These are phyloP conservation scores for Aspergillus conjunctus DNA, from an alignment of 495 filamentous ascomycete genomes.

Conservation along the genomic window DNA sequence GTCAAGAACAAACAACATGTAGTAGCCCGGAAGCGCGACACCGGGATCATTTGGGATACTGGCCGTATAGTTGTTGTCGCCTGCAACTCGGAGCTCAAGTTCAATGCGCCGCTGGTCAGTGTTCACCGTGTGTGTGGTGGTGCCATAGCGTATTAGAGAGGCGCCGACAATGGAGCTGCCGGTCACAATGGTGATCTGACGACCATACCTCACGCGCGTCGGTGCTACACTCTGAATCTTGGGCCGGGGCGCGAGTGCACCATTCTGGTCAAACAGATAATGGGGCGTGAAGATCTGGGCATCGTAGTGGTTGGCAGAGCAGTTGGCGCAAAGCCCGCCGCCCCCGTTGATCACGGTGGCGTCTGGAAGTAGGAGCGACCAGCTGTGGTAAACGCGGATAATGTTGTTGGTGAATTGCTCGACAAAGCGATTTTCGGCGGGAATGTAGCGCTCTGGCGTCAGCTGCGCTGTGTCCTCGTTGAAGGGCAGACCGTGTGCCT, in stretches of 20 bases:
- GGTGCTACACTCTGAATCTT: conserved; percentile 20
- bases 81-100: conserved; percentile 22
- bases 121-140: conserved; percentile 59
- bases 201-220: conserved; percentile 26
- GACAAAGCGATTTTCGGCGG: conserved; percentile 40
- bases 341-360: conserved; percentile 57
- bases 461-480: conserved; percentile 47
- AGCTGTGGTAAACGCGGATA: conserved; percentile 58
- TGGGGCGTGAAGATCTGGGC: conserved; percentile 59
- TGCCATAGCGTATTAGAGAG: conserved; percentile 49
- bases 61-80: conserved; percentile 26
- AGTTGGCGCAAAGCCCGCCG: conserved; percentile 57
- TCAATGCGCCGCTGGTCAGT: conserved; percentile 60
- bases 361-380: conserved; percentile 58
- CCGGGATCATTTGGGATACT: conserved; percentile 51
- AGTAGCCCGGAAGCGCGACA: conserved; percentile 57
- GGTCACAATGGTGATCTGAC: conserved; percentile 28
- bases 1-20: conserved; percentile 58
- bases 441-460: conserved; percentile 55
- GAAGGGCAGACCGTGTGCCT: conserved; percentile 50
- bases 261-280: conserved; percentile 53
- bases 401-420: conserved; percentile 43
- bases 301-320: conserved; percentile 59
- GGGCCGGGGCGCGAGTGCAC: conserved; percentile 45
- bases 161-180: conserved; percentile 17